A percentile compares a stretch with the other conserved stretches of the same genome.
These are phyloP conservation scores for Macrotyloma uniflorum DNA, from an alignment of 306 rosid species.

Conservation along the genomic window DNA sequence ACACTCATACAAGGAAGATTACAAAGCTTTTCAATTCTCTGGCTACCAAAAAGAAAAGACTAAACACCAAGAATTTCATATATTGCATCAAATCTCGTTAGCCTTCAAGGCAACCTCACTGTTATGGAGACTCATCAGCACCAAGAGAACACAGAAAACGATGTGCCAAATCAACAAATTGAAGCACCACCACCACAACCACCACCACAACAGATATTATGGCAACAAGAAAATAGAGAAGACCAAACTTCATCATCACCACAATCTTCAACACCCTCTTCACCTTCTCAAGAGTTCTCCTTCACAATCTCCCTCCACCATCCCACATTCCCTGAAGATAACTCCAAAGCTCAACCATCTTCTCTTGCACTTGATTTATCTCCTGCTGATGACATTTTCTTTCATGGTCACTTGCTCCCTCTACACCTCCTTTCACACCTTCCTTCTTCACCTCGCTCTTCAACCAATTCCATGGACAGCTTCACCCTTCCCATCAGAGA, in stretches of 20 bases:
- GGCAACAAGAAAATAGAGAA: conserved; percentile 26
- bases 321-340: conserved; percentile 41
- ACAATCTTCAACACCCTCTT: conserved; percentile 56
- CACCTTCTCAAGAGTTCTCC: conserved; percentile 92
- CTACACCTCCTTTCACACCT: conserved; percentile 86
- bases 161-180: conserved; percentile 32
- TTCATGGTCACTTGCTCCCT: conserved; percentile 97
- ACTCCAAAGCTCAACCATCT: conserved; percentile 50
- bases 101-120: conserved; percentile 37
- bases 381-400: conserved; percentile 97
- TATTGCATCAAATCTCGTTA: conserved; percentile 43
- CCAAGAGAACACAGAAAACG: conserved; percentile 47
- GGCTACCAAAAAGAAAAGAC: conserved; percentile 36
- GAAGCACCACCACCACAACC: conserved; percentile 1
- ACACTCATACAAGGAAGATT: conserved; percentile 43
- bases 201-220: conserved; percentile 3
- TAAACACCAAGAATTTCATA: conserved; percentile 42
- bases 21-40: conserved; percentile 6
- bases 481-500: conserved; percentile 69
- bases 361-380: conserved; percentile 78
- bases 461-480: conserved; percentile 71
- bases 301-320: conserved; percentile 84
- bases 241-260: conserved; percentile 41
- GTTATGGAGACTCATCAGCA: conserved; percentile 62
- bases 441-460: conserved; percentile 77